Conservation (phyloP, 371 early-diverging fungal species). For the Mucor mucedo region DNA sequence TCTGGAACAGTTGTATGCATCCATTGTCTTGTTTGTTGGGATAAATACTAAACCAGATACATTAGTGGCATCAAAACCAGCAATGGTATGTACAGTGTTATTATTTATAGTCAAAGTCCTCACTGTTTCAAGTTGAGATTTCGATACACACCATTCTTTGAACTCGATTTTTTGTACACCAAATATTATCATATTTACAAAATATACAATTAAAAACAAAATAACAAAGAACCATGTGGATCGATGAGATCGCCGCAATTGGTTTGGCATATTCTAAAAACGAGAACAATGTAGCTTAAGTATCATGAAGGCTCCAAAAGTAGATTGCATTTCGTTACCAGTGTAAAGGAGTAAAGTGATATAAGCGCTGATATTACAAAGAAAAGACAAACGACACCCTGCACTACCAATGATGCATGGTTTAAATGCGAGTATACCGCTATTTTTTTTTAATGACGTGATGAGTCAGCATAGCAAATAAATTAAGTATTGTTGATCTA, state of each 20-base stretch:
- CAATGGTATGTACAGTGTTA: neutral
- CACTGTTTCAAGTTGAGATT: constrained; percentile 20
- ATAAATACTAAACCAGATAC: constrained; percentile 10
- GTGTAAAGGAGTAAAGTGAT: constrained; percentile 34
- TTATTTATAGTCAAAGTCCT: constrained; percentile 1
- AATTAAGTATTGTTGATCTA: neutral
- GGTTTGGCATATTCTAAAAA: constrained; percentile 16
- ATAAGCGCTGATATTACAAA: constrained; percentile 38
- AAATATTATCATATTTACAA: constrained; percentile 24
- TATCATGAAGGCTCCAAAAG: neutral
- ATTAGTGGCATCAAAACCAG: neutral
- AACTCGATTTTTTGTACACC: constrained; percentile 38
- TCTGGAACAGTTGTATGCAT: constrained; percentile 30
- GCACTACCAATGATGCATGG: constrained; percentile 28
- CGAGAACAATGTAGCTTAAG: neutral
- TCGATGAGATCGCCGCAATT: constrained; percentile 24
- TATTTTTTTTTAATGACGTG: constrained; percentile 6
- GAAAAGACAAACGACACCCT: constrained; percentile 38
- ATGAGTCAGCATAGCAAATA: neutral
- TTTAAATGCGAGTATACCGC: constrained; percentile 47
- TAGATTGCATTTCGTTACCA: constrained; percentile 19
- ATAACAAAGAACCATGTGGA: constrained; percentile 26
- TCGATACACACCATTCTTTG: constrained; percentile 31
- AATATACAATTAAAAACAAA: constrained; percentile 20
- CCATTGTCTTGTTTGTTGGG: neutral